Conservation (phyloP, 2,329 filamentous ascomycete genomes). For the Fusarium odoratissimum region DNA sequence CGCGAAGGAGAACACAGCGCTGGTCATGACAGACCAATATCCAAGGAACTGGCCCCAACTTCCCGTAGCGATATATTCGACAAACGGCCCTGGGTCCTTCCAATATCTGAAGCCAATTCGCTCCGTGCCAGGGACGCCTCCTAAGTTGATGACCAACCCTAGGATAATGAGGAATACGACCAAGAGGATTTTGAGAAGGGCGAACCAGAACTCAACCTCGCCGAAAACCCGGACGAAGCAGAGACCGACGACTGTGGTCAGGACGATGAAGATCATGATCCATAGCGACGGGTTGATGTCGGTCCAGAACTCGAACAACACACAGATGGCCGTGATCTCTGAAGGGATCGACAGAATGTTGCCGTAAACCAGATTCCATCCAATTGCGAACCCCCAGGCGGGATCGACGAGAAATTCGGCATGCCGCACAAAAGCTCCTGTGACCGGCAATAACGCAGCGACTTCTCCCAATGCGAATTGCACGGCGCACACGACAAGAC, state of each 20-base stretch:
- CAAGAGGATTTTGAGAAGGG: conserved; percentile 61
- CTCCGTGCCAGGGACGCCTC: conserved; percentile 37
- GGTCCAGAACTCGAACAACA: conserved; percentile 55
- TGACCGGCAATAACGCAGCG: conserved; percentile 58
- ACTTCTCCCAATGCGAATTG: conserved; percentile 65
- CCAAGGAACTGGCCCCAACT: conserved; percentile 74
- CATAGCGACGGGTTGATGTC: conserved; percentile 45
- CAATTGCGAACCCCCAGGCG: conserved; percentile 65
- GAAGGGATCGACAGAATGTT: conserved; percentile 63
- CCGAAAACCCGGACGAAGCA: conserved; percentile 64
- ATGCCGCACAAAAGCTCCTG: conserved; percentile 61
- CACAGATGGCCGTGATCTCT: conserved; percentile 59
- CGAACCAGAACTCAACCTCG: conserved; percentile 65
- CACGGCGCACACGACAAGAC: conserved; percentile 60
- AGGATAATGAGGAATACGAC: conserved; percentile 64
- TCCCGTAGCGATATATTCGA: conserved; percentile 70
- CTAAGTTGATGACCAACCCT: conserved; percentile 53
- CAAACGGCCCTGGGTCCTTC: conserved; percentile 73
- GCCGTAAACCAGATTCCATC: conserved; percentile 64
- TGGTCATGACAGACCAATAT: conserved; percentile 70
- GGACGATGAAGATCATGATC: conserved; percentile 42
- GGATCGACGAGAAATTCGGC: conserved; percentile 64
- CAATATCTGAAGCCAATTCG: conserved; percentile 43
- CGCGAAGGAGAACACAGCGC: conserved; percentile 75
- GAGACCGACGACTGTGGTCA: conserved; percentile 41